Conservation (phyloP, 306 rosid species). For the Gleditsia sinensis region DNA sequence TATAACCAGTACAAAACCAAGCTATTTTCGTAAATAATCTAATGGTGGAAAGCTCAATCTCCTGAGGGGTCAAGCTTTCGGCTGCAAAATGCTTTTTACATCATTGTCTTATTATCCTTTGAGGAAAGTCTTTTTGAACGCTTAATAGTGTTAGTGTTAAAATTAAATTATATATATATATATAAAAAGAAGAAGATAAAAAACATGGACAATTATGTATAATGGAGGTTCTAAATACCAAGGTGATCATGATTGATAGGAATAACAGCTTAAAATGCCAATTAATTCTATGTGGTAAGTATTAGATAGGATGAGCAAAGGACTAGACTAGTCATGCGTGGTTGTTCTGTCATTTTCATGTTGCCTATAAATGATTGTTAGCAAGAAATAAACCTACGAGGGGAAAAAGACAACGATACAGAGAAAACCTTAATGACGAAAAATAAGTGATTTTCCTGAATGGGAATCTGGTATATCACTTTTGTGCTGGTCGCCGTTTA, state of each 20-base stretch:
- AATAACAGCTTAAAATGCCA: slow-evolving; percentile 7
- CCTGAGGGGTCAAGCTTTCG: not conserved
- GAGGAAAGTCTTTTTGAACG: too few relatives aligned
- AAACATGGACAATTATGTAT: not conserved
- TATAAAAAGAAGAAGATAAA: too few relatives aligned
- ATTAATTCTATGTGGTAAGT: not conserved
- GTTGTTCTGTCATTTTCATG: slow-evolving; percentile 1
- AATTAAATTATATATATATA: too few relatives aligned
- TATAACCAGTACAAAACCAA: too few relatives aligned
- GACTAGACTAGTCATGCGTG: slow-evolving; percentile 25
- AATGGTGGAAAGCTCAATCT: too few relatives aligned
- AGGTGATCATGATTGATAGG: slow-evolving; percentile 18
- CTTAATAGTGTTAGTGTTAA: too few relatives aligned
- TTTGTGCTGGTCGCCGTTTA: not conserved
- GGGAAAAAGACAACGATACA: slow-evolving; percentile 19
- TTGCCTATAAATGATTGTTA: not conserved
- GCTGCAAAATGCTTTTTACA: not conserved
- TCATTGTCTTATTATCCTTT: not conserved
- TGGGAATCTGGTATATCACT: not conserved
- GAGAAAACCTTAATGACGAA: not conserved
- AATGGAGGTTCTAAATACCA: not conserved
- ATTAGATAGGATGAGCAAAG: slow-evolving; percentile 4
- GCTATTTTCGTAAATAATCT: too few relatives aligned
- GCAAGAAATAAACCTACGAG: not conserved
- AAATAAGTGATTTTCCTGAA: not conserved